Base-by-base conservation (phyloP, 805 yeast species). In the Candida verbasci region DNA sequence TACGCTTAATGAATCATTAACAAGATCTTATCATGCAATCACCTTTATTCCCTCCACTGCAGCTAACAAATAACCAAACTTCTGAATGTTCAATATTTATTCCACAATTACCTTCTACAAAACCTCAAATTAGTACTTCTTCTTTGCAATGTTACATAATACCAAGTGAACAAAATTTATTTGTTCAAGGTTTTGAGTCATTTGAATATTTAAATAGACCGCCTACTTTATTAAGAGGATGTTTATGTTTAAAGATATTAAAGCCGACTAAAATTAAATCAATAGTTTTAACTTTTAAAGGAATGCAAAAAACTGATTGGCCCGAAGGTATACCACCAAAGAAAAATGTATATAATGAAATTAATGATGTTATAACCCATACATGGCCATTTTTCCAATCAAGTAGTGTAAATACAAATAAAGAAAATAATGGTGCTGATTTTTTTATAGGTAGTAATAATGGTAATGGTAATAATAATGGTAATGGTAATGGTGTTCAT, bases 261-360 rank as follows among this genome's bases (percentile, higher is more conserved):
- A 87, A 86, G 49, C 81, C 91, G 0, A 69, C 81, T 20, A 85
- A 80, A 53, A 64, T 89, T 42, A 86, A 83, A 56, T 55, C 74
- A 14, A 75, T 89, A 9, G 55, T 63, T 4, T 64, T 89, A 32
- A 64, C 69, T 1, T 78, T 89, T 47, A 70, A 70, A 35, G 97
- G 96, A 1, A 53, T 57, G 1, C 74, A 84, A 24, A 71, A 84
- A 45, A 89, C 96, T 0, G 96, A 89, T 42, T 89, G 97, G 96
- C 97, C 97, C 3, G 97, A 93, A 52, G 98, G 98, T 2, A 89
- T 91, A 14, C 97, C 97, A 0, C 96, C 97, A 0, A 86, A 83
- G 53, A 79, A 80, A 46, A 66, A 68, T 12, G 83, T 79, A 10
- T 80, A 75, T 42, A 56, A 59, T 23, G 98, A 93, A 47, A 56